Base-by-base conservation (phyloP, 1,284 basidiomycete species). In the Moesziomyces antarcticus region DNA sequence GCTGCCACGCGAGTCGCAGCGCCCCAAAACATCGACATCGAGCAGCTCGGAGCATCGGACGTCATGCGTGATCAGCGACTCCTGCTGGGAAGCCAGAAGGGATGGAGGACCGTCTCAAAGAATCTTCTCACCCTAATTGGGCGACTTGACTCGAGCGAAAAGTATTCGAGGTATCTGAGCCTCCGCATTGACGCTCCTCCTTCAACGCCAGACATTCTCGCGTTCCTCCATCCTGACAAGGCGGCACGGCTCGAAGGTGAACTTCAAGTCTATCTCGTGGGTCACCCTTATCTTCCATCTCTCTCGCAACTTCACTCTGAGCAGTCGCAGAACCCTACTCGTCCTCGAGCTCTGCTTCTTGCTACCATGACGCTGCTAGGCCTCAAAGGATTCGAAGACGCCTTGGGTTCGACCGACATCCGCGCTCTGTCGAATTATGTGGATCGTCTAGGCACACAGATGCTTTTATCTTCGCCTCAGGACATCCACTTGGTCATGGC, bases 401-500 rank as follows among this genome's bases (percentile, higher is more conserved):
- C 51, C 16, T 21, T 63, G 11, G 16, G 22, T 6, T 63, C 54
- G 21, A 18, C 61, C 8, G 61, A 63, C 20, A 21, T 46, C 35
- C 65, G 51, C 4, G 56, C 46, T 9, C 41, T 63, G 14, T 59
- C 51, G 8, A 44, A 13, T 27, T 53, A 54, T 46, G 27, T 70
- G 21, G 60, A 64, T 44, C 67, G 50, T 8, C 56, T 63, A 10
- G 56, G 56, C 16, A 56, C 52, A 6, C 67, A 64, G 33, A 35
- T 70, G 27, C 54, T 69, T 14, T 22, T 69, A 6, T 50, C 59
- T 16, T 50, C 56, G n/a, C 66, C 66, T 1, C 42, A 52, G 3
- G 60, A 63, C 41, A 47, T 60, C 13, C 57, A 63, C 21, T 27
- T 60, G n/a, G 46, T 64, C 35, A 56, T 56, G 60, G 67, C 60